These are phyloP conservation scores for Pseudonitzschia pungens DNA, from an alignment of 108 stramenopile genomes.

Conservation along the genomic window DNA sequence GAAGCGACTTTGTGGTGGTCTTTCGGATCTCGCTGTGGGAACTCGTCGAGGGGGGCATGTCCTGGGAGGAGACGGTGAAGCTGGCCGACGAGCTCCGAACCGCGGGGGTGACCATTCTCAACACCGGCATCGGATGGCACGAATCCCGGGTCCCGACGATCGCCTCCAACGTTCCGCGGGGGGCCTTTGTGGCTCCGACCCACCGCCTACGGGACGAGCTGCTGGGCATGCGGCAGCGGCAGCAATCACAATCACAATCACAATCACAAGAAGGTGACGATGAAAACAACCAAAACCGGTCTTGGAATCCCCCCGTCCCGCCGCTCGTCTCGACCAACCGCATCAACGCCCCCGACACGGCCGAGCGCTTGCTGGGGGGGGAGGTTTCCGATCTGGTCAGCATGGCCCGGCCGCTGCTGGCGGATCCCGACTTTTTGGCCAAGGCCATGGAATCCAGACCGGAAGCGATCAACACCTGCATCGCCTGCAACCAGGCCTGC, in stretches of 20 bases:
- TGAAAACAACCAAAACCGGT: neutral
- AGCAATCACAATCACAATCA: neutral
- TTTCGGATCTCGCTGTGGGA: slow-evolving; percentile 96
- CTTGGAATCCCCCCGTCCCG: slow-evolving; percentile 67
- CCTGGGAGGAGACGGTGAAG: slow-evolving; percentile 90
- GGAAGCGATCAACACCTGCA: slow-evolving; percentile 96
- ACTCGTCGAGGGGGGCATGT: slow-evolving; percentile 89
- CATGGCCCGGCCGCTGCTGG: slow-evolving; percentile 97
- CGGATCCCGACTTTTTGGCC: slow-evolving; percentile 90
- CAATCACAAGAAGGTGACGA: neutral
- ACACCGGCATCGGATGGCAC: slow-evolving; percentile 99
- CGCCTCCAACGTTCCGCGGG: slow-evolving; percentile 95
- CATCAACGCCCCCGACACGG: slow-evolving; percentile 92
- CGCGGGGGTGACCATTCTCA: slow-evolving; percentile 94
- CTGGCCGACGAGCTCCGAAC: slow-evolving; percentile 84
- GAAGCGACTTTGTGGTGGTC: slow-evolving; percentile 93
- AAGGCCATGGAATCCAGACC: slow-evolving; percentile 82
- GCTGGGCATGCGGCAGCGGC: neutral
- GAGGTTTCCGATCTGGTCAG: slow-evolving; percentile 89
- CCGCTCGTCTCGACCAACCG: slow-evolving; percentile 91
- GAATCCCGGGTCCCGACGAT: slow-evolving; percentile 98
- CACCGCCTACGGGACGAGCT: slow-evolving; percentile 70
- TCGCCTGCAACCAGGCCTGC: slow-evolving; percentile 99
- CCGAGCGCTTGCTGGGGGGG: slow-evolving; percentile 71
- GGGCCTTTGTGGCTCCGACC: slow-evolving; percentile 92